Evolutionary conservation across 78 protist species (phyloP).

Genomic region (Dictyostelium discoideum): DNA sequence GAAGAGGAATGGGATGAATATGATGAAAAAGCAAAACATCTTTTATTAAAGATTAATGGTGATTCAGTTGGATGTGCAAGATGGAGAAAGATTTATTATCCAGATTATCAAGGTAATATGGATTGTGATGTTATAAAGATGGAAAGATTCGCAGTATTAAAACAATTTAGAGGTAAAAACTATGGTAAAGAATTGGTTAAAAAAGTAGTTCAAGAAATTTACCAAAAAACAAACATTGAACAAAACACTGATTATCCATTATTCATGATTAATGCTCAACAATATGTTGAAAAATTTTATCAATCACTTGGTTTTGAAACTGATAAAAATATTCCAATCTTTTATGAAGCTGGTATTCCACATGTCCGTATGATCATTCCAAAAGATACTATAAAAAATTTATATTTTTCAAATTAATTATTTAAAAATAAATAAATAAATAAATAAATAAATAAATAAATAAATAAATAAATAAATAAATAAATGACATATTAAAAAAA

Average conservation of each 20-base stretch:
- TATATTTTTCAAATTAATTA: background rate
- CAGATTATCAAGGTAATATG: conserved; percentile 44
- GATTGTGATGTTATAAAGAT: conserved; percentile 36
- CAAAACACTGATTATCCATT: conserved; percentile 14
- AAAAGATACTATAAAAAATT: conserved; percentile 1
- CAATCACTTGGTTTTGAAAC: conserved; percentile 27
- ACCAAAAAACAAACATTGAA: conserved; percentile 9
- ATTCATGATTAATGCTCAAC: conserved; percentile 71
- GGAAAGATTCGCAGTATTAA: conserved; percentile 67
- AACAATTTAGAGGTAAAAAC: conserved; percentile 55
- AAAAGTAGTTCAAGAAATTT: conserved; percentile 26
- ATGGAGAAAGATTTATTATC: conserved; percentile 50
- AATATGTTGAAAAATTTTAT: conserved; percentile 65
- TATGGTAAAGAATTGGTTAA: conserved; percentile 55
- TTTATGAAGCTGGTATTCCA: conserved; percentile 57
- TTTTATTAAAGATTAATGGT: conserved; percentile 35
- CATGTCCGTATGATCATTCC: conserved; percentile 67
- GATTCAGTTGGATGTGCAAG: conserved; percentile 47
- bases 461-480: too few relatives aligned
- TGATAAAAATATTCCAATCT: conserved; percentile 41
- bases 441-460: background rate
- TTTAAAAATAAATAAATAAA: background rate
- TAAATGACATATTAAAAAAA: too few relatives aligned
- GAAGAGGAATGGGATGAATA: conserved; percentile 82
- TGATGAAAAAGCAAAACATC: conserved; percentile 35